Conservation (phyloP, 2,329 filamentous ascomycete genomes). For the Penicillium fuscoglaucum region DNA sequence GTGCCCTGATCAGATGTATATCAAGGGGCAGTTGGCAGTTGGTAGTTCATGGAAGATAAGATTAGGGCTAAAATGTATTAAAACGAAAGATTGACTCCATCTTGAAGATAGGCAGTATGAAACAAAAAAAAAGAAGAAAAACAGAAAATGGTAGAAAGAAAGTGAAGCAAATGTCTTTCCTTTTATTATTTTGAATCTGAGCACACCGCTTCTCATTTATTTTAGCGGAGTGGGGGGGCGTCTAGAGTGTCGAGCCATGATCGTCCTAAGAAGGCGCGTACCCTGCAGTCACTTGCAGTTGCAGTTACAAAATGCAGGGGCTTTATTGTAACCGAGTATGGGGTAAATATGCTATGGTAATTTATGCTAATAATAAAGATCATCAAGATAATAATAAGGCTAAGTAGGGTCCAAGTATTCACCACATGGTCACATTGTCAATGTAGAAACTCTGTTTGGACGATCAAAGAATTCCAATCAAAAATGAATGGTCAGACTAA, state of each 20-base stretch:
- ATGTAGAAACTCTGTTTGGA: not conserved
- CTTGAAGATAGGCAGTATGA: conserved; percentile 7
- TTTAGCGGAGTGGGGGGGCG: conserved; percentile 14
- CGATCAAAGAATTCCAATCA: not conserved
- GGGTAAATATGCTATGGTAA: not conserved
- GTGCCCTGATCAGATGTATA: conserved; percentile 1
- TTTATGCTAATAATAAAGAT: conserved; percentile 2
- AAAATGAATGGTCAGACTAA: not conserved
- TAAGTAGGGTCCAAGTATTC: too few relatives aligned
- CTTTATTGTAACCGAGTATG: not conserved
- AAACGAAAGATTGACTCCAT: conserved; percentile 18
- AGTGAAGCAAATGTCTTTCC: not conserved
- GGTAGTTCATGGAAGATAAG: conserved; percentile 5
- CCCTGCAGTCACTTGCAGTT: conserved; percentile 14
- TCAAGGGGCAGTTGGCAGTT: not conserved
- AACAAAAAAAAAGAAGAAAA: not conserved
- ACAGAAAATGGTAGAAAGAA: not conserved
- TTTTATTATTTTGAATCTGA: not conserved
- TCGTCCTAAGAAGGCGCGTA: conserved; percentile 4
- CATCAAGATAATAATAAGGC: too few relatives aligned
- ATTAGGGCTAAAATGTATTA: conserved; percentile 17
- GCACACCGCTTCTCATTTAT: conserved; percentile 20
- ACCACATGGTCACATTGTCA: not conserved
- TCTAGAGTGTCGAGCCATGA: conserved; percentile 10
- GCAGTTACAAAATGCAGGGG: conserved; percentile 17